These are phyloP conservation scores for Mallotus japonicus DNA, from an alignment of 441 rosid genomes.

Conservation along the genomic window DNA sequence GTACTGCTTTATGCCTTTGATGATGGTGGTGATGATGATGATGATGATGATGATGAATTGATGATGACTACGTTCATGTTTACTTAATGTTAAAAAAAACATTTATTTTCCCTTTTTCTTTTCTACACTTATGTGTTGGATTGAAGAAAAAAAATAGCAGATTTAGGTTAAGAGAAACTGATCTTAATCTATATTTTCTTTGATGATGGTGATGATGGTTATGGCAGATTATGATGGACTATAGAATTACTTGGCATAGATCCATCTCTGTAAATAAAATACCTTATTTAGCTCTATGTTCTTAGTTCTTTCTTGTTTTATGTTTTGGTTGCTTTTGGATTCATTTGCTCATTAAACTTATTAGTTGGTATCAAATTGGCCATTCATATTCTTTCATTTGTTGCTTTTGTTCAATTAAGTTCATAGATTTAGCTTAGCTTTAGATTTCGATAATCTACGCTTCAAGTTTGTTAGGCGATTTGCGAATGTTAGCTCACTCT, in stretches of 20 bases:
- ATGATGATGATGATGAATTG: conserved; percentile 11
- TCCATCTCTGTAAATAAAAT: conserved; percentile 17
- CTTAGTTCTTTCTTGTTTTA: no score
- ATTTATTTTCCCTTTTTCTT: neutral
- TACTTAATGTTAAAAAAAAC: neutral
- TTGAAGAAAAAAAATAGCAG: conserved; percentile 13
- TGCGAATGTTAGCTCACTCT: no score
- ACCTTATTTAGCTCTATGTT: no score
- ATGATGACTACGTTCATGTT: neutral
- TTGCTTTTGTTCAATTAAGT: no score
- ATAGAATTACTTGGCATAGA: conserved; percentile 5
- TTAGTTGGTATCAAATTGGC: no score
- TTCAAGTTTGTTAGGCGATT: no score
- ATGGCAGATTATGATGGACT: conserved; percentile 25
- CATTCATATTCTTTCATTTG: no score
- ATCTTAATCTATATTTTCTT: conserved; percentile 25
- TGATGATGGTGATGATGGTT: conserved; percentile 9
- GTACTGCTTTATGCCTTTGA: conserved; percentile 85
- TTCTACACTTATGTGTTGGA: neutral
- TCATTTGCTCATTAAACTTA: neutral
- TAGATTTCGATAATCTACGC: no score
- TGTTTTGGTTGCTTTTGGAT: neutral
- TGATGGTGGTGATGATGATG: conserved; percentile 20
- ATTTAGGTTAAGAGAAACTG: conserved; percentile 32
- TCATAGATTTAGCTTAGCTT: no score